Conservation (phyloP, 352 stramenopile genomes). For the Thraustochytrium striatum region DNA sequence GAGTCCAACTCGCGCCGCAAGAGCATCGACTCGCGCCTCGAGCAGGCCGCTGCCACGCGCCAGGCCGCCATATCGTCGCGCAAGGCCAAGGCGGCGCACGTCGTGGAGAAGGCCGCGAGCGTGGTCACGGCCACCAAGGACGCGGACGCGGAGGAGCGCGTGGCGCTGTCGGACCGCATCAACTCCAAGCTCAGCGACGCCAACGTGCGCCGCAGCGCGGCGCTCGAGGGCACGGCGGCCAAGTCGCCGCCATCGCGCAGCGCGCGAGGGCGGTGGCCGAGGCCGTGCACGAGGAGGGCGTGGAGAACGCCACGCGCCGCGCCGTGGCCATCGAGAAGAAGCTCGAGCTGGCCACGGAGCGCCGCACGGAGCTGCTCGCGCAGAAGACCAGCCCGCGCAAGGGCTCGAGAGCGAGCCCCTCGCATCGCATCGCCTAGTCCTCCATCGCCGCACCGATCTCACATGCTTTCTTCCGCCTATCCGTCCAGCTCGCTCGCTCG, state of each 20-base stretch:
- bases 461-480: too few relatives aligned
- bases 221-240: conserved; percentile 1
- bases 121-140: neutral
- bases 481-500: too few relatives aligned
- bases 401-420: neutral
- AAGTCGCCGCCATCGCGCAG: neutral
- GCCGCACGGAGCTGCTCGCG: neutral
- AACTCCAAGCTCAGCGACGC: conserved; percentile 29
- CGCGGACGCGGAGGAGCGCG: neutral
- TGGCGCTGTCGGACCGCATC: conserved; percentile 25
- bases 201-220: neutral
- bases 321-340: conserved; percentile 15
- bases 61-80: neutral
- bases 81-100: conserved; percentile 10
- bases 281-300: neutral
- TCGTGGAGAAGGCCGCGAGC: neutral
- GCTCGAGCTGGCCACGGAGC: conserved; percentile 33
- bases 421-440: neutral
- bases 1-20: neutral
- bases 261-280: conserved; percentile 10
- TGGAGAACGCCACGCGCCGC: neutral
- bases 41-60: conserved; percentile 11
- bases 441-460: too few relatives aligned
- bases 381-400: conserved; percentile 12
- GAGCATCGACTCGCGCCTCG: conserved; percentile 8